These are phyloP conservation scores for Cordyceps javanica DNA, from an alignment of 2,329 filamentous ascomycete species.

Conservation along the genomic window DNA sequence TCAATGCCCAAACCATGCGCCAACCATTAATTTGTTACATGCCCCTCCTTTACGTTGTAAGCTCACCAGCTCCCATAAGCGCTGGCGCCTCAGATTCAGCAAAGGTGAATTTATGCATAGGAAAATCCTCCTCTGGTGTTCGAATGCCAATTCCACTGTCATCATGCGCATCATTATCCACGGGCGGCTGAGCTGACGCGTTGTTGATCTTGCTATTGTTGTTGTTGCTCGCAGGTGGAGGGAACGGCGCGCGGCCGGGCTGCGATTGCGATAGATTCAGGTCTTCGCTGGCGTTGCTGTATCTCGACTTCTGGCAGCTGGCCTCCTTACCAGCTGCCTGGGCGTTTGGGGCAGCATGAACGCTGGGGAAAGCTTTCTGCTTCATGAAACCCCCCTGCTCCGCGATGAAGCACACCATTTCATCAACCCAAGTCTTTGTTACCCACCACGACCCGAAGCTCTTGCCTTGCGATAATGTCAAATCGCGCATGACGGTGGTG, in stretches of 20 bases:
- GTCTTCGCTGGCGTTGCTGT: slow-evolving; percentile 41
- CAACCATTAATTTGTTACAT: slow-evolving; percentile 2
- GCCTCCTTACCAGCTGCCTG: slow-evolving; percentile 30
- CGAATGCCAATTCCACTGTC: slow-evolving; percentile 71
- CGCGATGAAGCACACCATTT: slow-evolving; percentile 86
- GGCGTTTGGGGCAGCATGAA: slow-evolving; percentile 25
- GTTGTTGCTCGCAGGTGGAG: slow-evolving; percentile 35
- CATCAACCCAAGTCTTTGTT: slow-evolving; percentile 90
- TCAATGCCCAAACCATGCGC: slow-evolving; percentile 7
- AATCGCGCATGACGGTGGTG: slow-evolving; percentile 71
- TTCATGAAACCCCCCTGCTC: slow-evolving; percentile 85
- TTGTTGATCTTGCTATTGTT: slow-evolving; percentile 16
- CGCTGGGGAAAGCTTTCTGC: slow-evolving; percentile 37
- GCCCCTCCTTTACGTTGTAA: slow-evolving; percentile 17
- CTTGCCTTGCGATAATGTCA: slow-evolving; percentile 70
- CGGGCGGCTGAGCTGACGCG: slow-evolving; percentile 17
- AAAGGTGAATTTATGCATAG: slow-evolving; percentile 53
- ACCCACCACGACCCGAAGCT: slow-evolving; percentile 94
- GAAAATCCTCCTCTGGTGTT: slow-evolving; percentile 59
- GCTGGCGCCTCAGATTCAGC: slow-evolving; percentile 29
- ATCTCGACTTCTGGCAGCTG: slow-evolving; percentile 30
- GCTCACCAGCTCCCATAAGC: slow-evolving; percentile 27
- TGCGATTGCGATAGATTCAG: slow-evolving; percentile 43
- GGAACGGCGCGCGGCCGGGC: slow-evolving; percentile 45
- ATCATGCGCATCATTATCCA: slow-evolving; percentile 50